A percentile compares a stretch with the other conserved stretches of the same genome.
Conservation (phyloP, 2,329 filamentous ascomycete species). For the Claviceps capensis region DNA sequence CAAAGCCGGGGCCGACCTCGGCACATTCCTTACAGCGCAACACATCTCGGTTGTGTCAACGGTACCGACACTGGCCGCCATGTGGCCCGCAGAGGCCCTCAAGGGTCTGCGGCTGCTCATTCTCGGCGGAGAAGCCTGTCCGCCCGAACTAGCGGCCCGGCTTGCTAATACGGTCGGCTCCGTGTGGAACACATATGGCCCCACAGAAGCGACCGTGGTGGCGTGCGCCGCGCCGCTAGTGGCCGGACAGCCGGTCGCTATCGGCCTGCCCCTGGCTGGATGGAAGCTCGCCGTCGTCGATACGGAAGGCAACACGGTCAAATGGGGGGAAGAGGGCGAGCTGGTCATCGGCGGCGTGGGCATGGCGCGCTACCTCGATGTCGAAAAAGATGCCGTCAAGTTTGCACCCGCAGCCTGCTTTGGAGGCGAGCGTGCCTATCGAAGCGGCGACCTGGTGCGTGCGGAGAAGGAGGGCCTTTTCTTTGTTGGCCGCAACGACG, state of each 20-base stretch:
- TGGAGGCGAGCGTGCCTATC: constrained; percentile 11
- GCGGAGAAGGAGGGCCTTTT: constrained; percentile 11
- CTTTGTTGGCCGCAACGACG: constrained; percentile 14
- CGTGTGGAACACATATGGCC: constrained; percentile 14
- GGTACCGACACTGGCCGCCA: constrained; percentile 11
- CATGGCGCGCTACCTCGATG: constrained; percentile 12
- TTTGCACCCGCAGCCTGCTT: constrained; percentile 10
- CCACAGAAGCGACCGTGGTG: constrained; percentile 13
- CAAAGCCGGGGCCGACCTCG: constrained; percentile 11
- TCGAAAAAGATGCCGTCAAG: constrained; percentile 9
- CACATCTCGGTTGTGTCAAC: constrained; percentile 12
- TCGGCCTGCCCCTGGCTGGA: constrained; percentile 11
- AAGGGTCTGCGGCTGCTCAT: constrained; percentile 10
- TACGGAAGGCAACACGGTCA: constrained; percentile 28
- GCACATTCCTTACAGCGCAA: constrained; percentile 9
- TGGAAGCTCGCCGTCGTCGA: constrained; percentile 17
- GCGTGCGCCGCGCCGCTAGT: constrained; percentile 10
- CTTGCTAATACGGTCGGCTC: constrained; percentile 9
- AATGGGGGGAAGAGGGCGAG: constrained; percentile 15
- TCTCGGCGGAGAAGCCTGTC: constrained; percentile 13
- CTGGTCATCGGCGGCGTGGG: constrained; percentile 12
- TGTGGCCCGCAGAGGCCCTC: constrained; percentile 11
- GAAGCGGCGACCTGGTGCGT: constrained; percentile 14
- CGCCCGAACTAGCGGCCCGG: constrained; percentile 9
- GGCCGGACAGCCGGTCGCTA: constrained; percentile 9